Evolutionary conservation across 106 monocot species (phyloP).

Genomic region (Dendrobium catenatum): DNA sequence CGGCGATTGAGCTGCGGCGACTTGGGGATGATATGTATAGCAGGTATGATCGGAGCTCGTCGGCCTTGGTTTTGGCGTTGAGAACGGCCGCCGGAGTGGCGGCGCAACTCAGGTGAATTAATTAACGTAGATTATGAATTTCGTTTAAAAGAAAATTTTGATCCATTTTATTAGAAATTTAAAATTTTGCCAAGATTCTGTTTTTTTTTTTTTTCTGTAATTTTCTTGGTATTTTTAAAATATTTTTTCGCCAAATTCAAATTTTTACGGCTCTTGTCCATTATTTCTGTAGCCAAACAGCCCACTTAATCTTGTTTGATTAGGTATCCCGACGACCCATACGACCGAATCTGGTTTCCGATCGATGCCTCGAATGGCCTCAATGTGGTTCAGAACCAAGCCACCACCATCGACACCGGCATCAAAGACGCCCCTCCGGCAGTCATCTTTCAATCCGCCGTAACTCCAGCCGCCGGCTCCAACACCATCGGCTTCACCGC

Average conservation of each 20-base stretch:
- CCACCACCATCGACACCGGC: not conserved
- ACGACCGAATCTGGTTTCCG: not conserved
- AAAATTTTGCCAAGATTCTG: not conserved
- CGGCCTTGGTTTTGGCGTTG: not conserved
- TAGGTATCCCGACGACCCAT: slow-evolving; percentile 3
- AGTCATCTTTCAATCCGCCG: not conserved
- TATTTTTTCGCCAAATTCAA: too few species aligned
- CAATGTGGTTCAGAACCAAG: not conserved
- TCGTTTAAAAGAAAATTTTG: not conserved
- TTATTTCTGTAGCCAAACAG: too few species aligned
- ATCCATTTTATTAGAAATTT: not conserved
- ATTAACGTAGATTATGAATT: not conserved
- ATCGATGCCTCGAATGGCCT: not conserved
- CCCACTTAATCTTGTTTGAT: not conserved
- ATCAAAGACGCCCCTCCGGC: not conserved
- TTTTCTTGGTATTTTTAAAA: not conserved
- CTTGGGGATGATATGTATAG: slow-evolving; percentile 17
- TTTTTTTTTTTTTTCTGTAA: not conserved
- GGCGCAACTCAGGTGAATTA: slow-evolving; percentile 9
- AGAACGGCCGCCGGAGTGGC: slow-evolving; percentile 19
- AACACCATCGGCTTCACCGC: not conserved
- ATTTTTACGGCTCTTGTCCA: too few species aligned
- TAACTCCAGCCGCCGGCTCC: not conserved
- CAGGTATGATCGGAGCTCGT: not conserved
- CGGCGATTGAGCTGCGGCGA: slow-evolving; percentile 22